Base-by-base conservation (phyloP, 208 protist genomes). In the Acanthamoeba castellanii region DNA sequence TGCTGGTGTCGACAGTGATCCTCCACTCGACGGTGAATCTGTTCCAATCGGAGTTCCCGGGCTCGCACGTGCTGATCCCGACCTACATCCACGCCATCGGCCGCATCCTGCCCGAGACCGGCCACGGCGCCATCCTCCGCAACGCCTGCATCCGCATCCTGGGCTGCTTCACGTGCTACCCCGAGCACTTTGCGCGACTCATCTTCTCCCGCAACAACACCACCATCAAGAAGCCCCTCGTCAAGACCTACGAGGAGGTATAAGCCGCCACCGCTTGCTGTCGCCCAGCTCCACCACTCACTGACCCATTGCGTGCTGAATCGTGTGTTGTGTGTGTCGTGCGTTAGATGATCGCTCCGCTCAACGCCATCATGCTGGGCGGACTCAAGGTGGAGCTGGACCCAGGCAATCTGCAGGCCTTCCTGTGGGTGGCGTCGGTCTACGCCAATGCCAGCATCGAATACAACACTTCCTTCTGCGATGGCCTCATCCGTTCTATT, bases 51-150 rank as follows among this genome's bases (percentile, higher is more conserved):
- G 78, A 87, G 78, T 87, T 87, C 78, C 78, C 78, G 42, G 78
- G 78, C 1, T 87, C 78, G 47, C 78, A 87, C 32, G 78, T 87
- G 11, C 78, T 87, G 78, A 87, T 87, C 78, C 78, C 78, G 7
- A 87, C 78, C 47, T 87, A 52, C 78, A 87, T 87, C 78, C 78
- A 87, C 78, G 78, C 78, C 50, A 87, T 87, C 78, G 50, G 50
- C 9, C 78, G 78, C 78, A 87, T 87, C 78, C 42, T 87, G 22
- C 78, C 78, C 50, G 78, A 87, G 78, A 9, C 78, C 22, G 78
- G 78, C 47, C 20, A 87, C 50, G 47, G 47, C 78, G 47, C 78
- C 20, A 87, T 87, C 47, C 78, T 87, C 1, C 78, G 78, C 78
- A 87, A 87, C 50, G 78, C 78, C 20, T 87, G 78, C 78, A 87